phyloP scores from a whole-genome alignment of 495 filamentous ascomycete species.

The Neurospora tetrasperma region DNA sequence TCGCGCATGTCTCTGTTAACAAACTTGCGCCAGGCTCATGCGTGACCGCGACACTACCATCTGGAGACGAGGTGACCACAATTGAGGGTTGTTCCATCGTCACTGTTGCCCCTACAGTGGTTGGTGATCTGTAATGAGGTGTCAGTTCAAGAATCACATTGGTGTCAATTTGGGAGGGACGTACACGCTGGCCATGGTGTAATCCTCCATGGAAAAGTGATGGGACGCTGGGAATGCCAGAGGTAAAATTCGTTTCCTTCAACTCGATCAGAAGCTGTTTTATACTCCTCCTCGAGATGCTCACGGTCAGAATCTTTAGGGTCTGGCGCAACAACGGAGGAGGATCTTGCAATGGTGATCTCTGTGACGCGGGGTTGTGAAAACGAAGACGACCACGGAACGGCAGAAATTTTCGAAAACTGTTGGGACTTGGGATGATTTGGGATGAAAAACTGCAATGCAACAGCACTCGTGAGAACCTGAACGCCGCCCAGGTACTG shows the following conservation, averaged over 20 bases:
- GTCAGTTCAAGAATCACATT: neutral
- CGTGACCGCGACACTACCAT: neutral
- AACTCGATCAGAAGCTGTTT: neutral
- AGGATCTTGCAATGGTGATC: neutral
- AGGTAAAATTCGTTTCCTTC: neutral
- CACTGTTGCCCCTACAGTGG: neutral
- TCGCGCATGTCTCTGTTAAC: constrained; percentile 9
- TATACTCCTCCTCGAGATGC: neutral
- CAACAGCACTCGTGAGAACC: neutral
- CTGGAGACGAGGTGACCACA: neutral
- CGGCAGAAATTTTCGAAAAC: neutral
- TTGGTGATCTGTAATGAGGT: neutral
- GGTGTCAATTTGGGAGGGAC: neutral
- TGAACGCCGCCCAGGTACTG: neutral
- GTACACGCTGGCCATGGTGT: neutral
- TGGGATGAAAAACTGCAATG: neutral
- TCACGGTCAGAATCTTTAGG: neutral
- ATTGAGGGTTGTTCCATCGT: neutral
- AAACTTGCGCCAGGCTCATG: neutral
- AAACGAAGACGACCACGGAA: neutral
- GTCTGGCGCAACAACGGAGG: neutral
- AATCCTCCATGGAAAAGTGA: neutral
- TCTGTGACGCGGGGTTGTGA: neutral
- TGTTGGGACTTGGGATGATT: neutral
- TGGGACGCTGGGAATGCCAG: neutral